These are phyloP conservation scores for Backusella circina DNA, from an alignment of 192 early-diverging fungal genomes.

Conservation along the genomic window DNA sequence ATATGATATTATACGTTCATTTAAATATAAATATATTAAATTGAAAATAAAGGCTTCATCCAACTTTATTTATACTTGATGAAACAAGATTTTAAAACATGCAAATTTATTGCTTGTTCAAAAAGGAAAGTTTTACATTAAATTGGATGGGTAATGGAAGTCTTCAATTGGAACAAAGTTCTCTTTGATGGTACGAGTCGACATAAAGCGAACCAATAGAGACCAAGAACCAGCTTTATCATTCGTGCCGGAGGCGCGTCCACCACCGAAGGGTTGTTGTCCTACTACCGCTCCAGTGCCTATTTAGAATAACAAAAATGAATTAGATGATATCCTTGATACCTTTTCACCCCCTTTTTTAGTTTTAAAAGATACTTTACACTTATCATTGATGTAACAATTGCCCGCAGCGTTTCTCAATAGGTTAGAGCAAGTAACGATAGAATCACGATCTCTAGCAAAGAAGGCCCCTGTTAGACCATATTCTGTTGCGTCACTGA, in stretches of 20 bases:
- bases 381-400: slow-evolving; percentile 99
- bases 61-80: neutral
- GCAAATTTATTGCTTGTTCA: neutral
- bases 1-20: no score
- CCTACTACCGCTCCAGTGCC: slow-evolving; percentile 93
- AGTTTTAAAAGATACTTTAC: slow-evolving; percentile 13
- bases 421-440: slow-evolving; percentile 66
- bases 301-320: neutral
- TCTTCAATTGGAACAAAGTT: slow-evolving; percentile 81
- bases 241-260: slow-evolving; percentile 91
- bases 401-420: slow-evolving; percentile 92
- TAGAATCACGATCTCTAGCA: slow-evolving; percentile 80
- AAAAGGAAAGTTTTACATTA: neutral
- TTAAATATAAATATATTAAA: neutral
- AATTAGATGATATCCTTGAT: neutral
- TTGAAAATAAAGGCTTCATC: neutral
- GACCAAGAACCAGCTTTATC: slow-evolving; percentile 91
- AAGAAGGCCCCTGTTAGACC: slow-evolving; percentile 91
- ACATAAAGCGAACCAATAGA: slow-evolving; percentile 74
- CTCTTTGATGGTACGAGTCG: slow-evolving; percentile 95
- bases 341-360: neutral
- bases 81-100: neutral
- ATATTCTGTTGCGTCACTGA: slow-evolving; percentile 80
- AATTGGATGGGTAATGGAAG: slow-evolving; percentile 87
- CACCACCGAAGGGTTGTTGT: slow-evolving; percentile 98